Conservation (phyloP, 1,139 yeast genomes). For the Protomyces inundatus region DNA sequence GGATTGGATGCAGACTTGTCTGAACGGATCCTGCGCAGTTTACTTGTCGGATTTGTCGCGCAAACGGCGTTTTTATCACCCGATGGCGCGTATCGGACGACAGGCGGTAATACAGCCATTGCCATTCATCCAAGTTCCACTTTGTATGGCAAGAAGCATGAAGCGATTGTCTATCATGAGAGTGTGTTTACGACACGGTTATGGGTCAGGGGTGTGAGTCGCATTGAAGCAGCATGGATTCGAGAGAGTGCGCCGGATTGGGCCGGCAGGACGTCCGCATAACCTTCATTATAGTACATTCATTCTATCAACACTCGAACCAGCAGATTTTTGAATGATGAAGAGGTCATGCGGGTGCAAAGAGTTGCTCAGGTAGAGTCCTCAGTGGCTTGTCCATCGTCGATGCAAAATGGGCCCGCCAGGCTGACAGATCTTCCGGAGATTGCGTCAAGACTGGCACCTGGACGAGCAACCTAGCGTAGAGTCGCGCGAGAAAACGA, state of each 20-base stretch:
- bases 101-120: constrained; percentile 56
- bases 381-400: neutral
- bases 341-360: neutral
- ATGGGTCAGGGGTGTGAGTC: constrained; percentile 81
- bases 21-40: constrained; percentile 58
- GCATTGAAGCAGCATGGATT: constrained; percentile 80
- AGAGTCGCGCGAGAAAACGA: neutral
- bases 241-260: constrained; percentile 36
- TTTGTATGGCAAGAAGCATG: constrained; percentile 72
- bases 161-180: constrained; percentile 90
- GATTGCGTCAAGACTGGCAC: neutral
- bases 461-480: neutral
- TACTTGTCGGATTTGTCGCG: constrained; percentile 71
- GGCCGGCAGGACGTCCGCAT: constrained; percentile 3
- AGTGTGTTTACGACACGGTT: constrained; percentile 90
- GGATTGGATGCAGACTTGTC: neutral
- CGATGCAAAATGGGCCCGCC: too few species aligned
- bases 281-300: neutral
- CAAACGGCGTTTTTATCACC: constrained; percentile 95
- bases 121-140: constrained; percentile 90
- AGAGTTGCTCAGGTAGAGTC: neutral
- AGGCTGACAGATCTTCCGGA: too few species aligned
- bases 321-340: too few species aligned
- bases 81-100: constrained; percentile 84
- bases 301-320: too few species aligned